A percentile compares a stretch with the other conserved stretches of the same genome.
Conservation (phyloP, 441 rosid species). For the Breynia disticha region DNA sequence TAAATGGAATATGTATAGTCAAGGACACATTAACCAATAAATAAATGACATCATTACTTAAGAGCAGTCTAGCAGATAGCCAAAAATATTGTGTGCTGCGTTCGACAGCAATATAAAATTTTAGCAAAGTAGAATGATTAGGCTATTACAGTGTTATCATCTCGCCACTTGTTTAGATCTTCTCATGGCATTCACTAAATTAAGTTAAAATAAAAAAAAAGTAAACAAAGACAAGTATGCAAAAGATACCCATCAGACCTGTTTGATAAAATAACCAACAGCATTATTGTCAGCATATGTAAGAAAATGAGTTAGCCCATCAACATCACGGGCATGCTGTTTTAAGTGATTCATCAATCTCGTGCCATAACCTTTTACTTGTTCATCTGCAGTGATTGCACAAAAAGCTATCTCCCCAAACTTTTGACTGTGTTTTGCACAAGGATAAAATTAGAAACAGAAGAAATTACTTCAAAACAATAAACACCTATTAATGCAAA, state of each 20-base stretch:
- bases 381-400: slow-evolving; percentile 99
- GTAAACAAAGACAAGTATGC: not conserved
- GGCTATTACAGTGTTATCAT: too few relatives aligned
- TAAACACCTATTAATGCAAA: not conserved
- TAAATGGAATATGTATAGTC: too few relatives aligned
- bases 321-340: slow-evolving; percentile 91
- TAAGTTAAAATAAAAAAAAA: slow-evolving; percentile 3
- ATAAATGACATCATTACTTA: too few relatives aligned
- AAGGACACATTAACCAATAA: too few relatives aligned
- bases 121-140: too few relatives aligned
- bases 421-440: slow-evolving; percentile 56
- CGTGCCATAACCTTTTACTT: slow-evolving; percentile 99
- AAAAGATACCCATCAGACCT: slow-evolving; percentile 31
- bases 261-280: slow-evolving; percentile 97
- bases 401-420: slow-evolving; percentile 99
- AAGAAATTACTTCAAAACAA: slow-evolving; percentile 9
- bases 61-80: too few relatives aligned
- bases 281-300: slow-evolving; percentile 99
- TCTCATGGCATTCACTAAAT: too few relatives aligned
- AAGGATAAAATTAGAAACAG: slow-evolving; percentile 11
- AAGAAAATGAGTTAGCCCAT: slow-evolving; percentile 93
- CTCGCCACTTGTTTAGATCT: too few relatives aligned
- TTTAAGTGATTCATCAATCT: slow-evolving; percentile 99
- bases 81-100: too few relatives aligned
- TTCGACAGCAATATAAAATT: too few relatives aligned